Evolutionary conservation across 2,329 filamentous ascomycete species (phyloP).

Genomic region (Ceratocystis harringtonii): DNA sequence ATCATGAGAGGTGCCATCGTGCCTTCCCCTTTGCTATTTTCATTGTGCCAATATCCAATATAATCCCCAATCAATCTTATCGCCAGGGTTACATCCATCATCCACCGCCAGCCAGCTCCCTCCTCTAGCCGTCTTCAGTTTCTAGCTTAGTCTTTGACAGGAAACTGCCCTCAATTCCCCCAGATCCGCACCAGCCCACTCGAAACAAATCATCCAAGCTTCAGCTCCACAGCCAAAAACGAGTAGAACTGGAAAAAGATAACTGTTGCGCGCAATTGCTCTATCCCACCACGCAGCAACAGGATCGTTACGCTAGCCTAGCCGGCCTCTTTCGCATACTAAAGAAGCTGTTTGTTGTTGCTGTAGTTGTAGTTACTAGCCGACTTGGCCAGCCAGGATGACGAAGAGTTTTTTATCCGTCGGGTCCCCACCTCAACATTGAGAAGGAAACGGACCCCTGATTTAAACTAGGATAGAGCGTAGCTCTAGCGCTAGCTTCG

Average conservation of each 20-base stretch:
- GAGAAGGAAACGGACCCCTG: not conserved
- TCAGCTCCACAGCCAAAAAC: not conserved
- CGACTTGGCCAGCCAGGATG: not conserved
- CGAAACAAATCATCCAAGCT: not conserved
- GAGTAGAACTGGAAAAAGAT: not conserved
- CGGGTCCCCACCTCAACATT: not conserved
- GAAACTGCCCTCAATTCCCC: not conserved
- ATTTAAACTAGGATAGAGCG: not conserved
- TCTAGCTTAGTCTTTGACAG: not conserved
- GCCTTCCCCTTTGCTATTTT: not conserved
- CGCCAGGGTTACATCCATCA: constrained; percentile 1
- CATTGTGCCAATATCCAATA: constrained; percentile 4
- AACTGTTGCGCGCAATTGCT: not conserved
- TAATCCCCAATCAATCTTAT: not conserved
- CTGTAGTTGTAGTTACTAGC: not conserved
- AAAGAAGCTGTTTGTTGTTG: not conserved
- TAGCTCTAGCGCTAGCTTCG: not conserved
- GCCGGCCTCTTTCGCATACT: not conserved
- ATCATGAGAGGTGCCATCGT: not conserved
- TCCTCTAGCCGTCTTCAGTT: not conserved
- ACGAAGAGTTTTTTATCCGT: not conserved
- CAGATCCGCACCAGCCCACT: not conserved
- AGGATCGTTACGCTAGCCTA: not conserved
- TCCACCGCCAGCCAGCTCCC: not conserved
- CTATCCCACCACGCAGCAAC: not conserved